Conservation (phyloP, 345 rosid genomes). For the Bruguiera parviflora region DNA sequence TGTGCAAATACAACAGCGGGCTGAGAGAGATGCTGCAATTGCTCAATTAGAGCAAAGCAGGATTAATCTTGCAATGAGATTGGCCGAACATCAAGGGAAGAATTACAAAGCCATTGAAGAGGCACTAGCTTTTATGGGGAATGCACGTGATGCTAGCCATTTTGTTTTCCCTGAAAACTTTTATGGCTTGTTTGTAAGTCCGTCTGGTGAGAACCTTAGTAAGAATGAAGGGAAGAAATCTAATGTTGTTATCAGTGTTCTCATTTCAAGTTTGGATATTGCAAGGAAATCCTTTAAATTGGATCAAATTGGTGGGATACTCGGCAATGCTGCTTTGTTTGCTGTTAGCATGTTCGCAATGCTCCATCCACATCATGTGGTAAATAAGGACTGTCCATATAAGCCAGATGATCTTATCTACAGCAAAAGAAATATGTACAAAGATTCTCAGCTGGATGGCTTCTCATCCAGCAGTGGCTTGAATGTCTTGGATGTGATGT, state of each 20-base stretch:
- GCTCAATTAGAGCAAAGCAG: conserved; percentile 78
- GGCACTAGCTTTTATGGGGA: conserved; percentile 70
- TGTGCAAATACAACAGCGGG: conserved; percentile 64
- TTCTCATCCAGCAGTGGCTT: conserved; percentile 34
- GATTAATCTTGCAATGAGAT: conserved; percentile 65
- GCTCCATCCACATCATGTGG: conserved; percentile 61
- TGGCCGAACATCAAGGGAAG: conserved; percentile 72
- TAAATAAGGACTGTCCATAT: conserved; percentile 34
- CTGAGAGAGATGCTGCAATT: conserved; percentile 76
- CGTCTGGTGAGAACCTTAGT: conserved; percentile 30
- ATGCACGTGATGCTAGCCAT: conserved; percentile 38
- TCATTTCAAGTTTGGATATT: conserved; percentile 53
- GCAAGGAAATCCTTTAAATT: conserved; percentile 56
- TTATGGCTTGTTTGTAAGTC: conserved; percentile 28
- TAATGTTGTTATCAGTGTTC: conserved; percentile 40
- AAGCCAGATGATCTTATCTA: conserved; percentile 9
- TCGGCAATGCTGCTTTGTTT: conserved; percentile 77
- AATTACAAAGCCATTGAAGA: conserved; percentile 73
- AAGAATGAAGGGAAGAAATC: conserved; percentile 28
- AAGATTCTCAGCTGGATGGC: conserved; percentile 29
- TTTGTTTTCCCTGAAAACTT: conserved; percentile 52
- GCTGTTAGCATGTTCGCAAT: conserved; percentile 71
- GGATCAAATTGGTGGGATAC: conserved; percentile 55
- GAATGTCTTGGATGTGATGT: conserved; percentile 65
- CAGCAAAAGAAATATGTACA: conserved; percentile 31